Base-by-base conservation (phyloP, 2,329 filamentous ascomycete genomes). In the Penicillium nordicum region DNA sequence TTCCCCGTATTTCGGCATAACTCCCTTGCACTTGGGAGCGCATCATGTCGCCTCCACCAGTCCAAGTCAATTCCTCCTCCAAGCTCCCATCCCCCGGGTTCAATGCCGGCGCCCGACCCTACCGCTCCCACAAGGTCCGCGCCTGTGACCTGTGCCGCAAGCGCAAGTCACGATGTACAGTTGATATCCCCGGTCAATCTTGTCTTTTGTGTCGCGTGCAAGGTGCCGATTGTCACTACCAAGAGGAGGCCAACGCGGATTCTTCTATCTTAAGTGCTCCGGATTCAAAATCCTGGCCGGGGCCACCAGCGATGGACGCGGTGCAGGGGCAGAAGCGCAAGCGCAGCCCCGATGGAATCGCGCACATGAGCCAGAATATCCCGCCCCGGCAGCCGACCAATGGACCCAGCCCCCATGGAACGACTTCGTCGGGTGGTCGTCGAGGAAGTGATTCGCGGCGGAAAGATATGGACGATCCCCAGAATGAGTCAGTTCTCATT, bases 151-250 rank as follows among this genome's bases (percentile, higher is more conserved):
- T 83, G 14, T 87, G 84, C 65, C 78, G 84, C 51, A 80, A 80
- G 57, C 79, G 84, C 57, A 86, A 86, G 67, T 84, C 83, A 2
- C 78, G 84, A 61, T 87, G 84, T 66, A 84, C 83, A 18, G 79
- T 83, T 29, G 82, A 84, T 63, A 71, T 80, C 14, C 76, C 78
- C 5, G 77, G 80, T 2, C 72, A 79, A 50, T 76, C 77, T 8
- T 87, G 84, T 63, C 70, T 84, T 9, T 77, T 85, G 65, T 87
- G 84, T 67, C 79, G 79, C 38, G 79, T 82, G 21, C 82, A 85
- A 62, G 78, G 79, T 9, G 83, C 82, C 5, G 79, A 83, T 25
- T 86, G 84, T 56, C 75, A 79, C 47, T 84, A 83, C 53, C 81
- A 81, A 36, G 73, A 77, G n/a, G 73, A 74, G 51, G 55, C 63